Percentiles rank a stretch among this genome's conserved stretches.
These are phyloP conservation scores for Tilletia indica DNA, from an alignment of 1,284 basidiomycete genomes.

Conservation along the genomic window DNA sequence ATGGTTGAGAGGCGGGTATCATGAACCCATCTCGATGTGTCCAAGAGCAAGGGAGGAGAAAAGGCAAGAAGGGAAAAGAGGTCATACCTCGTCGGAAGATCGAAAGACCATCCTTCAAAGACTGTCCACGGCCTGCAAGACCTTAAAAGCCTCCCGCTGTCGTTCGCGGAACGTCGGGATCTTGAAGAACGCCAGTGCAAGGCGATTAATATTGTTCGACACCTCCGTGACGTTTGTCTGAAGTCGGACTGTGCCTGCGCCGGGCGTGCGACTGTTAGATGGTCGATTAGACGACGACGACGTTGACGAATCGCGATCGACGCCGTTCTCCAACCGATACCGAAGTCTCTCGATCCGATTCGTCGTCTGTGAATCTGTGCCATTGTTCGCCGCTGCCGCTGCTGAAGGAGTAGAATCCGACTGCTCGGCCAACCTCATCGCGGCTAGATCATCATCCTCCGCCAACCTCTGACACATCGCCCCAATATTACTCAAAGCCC, in stretches of 20 bases:
- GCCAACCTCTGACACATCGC: slow-evolving; percentile 1
- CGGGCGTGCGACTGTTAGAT: not conserved
- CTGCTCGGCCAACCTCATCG: slow-evolving; percentile 3
- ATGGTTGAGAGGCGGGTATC: too few species aligned
- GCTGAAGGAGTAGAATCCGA: not conserved
- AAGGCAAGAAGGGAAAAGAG: not conserved
- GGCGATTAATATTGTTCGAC: slow-evolving; percentile 11
- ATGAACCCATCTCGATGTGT: too few species aligned
- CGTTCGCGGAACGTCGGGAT: slow-evolving; percentile 13
- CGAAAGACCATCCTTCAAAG: not conserved
- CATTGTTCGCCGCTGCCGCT: not conserved
- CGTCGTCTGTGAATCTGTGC: not conserved
- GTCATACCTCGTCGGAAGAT: not conserved
- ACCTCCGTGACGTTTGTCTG: slow-evolving; percentile 11
- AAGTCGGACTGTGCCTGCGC: not conserved
- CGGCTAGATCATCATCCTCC: slow-evolving; percentile 9
- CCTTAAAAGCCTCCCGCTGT: slow-evolving; percentile 14
- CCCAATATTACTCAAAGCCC: slow-evolving; percentile 12
- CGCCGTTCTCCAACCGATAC: slow-evolving; percentile 13
- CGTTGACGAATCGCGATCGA: not conserved
- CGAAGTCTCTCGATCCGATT: slow-evolving; percentile 13
- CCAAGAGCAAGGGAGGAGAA: not conserved
- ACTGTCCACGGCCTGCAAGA: not conserved
- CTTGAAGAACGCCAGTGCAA: slow-evolving; percentile 13
- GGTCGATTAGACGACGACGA: not conserved